Percentiles rank a stretch among this genome's conserved stretches.
Conservation (phyloP, 116 monocot species). For the Phalaenopsis hybrid region DNA sequence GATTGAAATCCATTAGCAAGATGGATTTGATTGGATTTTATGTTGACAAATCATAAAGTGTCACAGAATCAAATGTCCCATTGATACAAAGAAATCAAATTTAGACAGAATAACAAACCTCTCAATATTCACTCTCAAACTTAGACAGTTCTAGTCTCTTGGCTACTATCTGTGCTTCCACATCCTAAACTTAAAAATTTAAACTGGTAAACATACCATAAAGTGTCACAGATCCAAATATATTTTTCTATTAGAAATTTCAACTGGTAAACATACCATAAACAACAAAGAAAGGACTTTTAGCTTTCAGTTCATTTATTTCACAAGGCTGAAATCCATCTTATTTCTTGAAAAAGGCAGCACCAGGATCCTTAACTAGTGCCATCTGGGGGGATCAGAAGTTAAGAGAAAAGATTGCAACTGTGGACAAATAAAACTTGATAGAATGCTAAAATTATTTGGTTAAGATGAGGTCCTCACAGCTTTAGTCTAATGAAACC, state of each 20-base stretch:
- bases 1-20: conserved; percentile 2
- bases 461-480: conserved; percentile 30
- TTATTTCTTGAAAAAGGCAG: conserved; percentile 83
- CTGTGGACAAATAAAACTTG: not conserved
- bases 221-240: conserved; percentile 40
- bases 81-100: not conserved
- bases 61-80: not conserved
- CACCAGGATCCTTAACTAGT: conserved; percentile 65
- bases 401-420: conserved; percentile 6
- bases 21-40: not conserved
- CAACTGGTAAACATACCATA: conserved; percentile 51
- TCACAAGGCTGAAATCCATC: conserved; percentile 97
- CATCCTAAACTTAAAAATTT: conserved; percentile 76
- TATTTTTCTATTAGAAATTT: not conserved
- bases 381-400: conserved; percentile 26
- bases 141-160: conserved; percentile 82
- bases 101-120: conserved; percentile 33
- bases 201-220: too few relatives aligned
- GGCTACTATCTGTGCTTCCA: conserved; percentile 68
- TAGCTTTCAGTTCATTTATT: conserved; percentile 85
- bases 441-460: not conserved
- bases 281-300: conserved; percentile 83
- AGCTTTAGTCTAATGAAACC: conserved; percentile 57
- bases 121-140: conserved; percentile 88
- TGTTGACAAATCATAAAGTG: not conserved